These are phyloP conservation scores for Arthrobotrys sinensis DNA, from an alignment of 2,329 filamentous ascomycete species.

Conservation along the genomic window DNA sequence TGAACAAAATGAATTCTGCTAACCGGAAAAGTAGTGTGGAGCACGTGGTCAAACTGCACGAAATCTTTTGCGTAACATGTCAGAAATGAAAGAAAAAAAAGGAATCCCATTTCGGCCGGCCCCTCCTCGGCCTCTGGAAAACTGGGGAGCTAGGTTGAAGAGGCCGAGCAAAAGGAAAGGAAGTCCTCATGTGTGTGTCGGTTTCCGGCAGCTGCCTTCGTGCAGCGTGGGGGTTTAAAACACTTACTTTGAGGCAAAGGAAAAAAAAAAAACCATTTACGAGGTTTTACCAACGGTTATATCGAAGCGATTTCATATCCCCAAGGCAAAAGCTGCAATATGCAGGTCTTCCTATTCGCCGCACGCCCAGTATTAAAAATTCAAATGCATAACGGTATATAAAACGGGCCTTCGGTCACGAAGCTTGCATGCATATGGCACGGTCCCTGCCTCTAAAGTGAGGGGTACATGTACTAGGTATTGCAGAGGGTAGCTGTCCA, in stretches of 20 bases:
- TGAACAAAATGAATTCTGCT: constrained; percentile 1
- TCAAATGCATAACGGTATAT: constrained; percentile 42
- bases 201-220: constrained; percentile 38
- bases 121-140: constrained; percentile 12
- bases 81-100: constrained; percentile 28
- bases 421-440: constrained; percentile 52
- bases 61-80: constrained; percentile 59
- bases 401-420: constrained; percentile 21
- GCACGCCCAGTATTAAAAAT: constrained; percentile 47
- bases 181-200: constrained; percentile 29
- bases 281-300: constrained; percentile 3
- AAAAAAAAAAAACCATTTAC: constrained; percentile 17
- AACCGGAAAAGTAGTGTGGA: constrained; percentile 46
- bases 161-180: constrained; percentile 29
- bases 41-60: constrained; percentile 56
- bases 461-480: constrained; percentile 24
- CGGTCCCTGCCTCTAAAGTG: constrained; percentile 36
- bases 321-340: not conserved
- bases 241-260: constrained; percentile 6
- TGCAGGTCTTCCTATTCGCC: constrained; percentile 24
- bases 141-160: constrained; percentile 24
- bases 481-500: constrained; percentile 10
- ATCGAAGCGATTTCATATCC: constrained; percentile 1
- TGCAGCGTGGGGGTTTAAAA: constrained; percentile 49
- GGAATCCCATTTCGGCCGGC: constrained; percentile 19